Evolutionary conservation across 768 basidiomycete genomes (phyloP), one percentile per base, ranked within the genome.

Genomic region (Lentinula guzmanii): DNA sequence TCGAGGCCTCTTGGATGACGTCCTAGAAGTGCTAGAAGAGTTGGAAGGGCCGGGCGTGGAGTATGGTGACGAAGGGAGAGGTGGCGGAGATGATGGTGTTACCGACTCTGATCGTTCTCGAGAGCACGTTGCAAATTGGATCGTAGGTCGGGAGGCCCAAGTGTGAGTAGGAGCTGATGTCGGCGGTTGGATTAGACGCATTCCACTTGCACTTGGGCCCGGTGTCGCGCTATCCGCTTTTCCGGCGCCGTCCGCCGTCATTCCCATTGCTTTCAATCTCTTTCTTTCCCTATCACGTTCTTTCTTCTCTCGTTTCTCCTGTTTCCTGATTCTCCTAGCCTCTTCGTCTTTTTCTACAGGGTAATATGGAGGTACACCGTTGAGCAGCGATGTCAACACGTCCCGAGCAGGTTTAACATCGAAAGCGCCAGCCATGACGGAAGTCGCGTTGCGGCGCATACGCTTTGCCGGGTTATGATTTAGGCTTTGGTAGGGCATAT

Each of bases 1-100:
- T 61, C 76, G 83, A 28, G 87, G 91, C 58, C 90, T 80, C 76
- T 92, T 92, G 53, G 90, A 91, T 11, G 91, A 92, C 15, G 87
- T 88, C 54, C 83, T 82, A 0, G 91, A 91, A 3, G 87, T 88
- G 64, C 80, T 79, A 3, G 87, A 87, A 15, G 90, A 90, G 63
- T 82, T 78, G 50, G 89, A 91, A 4, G 89, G 89, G 5, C 85
- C 89, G 2, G 91, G 90, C 0, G 89, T 92, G 21, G 88, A 85
- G 42, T 80, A 82, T 5, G 89, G 87, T 5, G 89, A 87, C 3
- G 82, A 85, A 13, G 79, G 77, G 65, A 73, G 65, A 9, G 69
- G 70, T 16, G 69, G 68, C 34, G 77, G 76, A 16, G 79, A 76
- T 2, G 90, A 87, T 53, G 90, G 89, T 11, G 89, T 90, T 56